Evolutionary conservation across 2,329 filamentous ascomycete species (phyloP).

Genomic region (Sarocladiaceae sp.): DNA sequence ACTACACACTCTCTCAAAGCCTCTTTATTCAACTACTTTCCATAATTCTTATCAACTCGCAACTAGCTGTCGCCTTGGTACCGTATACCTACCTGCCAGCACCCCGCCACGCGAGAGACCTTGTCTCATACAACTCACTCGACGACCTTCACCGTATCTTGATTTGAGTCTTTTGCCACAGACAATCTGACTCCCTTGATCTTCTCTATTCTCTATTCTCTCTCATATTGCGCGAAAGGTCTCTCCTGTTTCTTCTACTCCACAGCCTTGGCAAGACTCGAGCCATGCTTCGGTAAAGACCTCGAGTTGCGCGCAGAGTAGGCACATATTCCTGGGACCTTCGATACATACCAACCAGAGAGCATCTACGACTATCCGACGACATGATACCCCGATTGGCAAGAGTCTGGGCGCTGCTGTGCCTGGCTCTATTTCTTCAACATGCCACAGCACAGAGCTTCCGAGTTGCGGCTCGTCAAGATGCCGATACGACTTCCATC

Average conservation of each 20-base stretch:
- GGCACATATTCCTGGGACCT: neutral
- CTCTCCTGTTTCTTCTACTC: neutral
- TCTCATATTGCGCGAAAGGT: neutral
- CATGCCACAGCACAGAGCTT: conserved; percentile 27
- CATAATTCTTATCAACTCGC: neutral
- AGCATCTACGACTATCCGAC: conserved; percentile 7
- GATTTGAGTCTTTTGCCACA: too few species aligned
- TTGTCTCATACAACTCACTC: conserved; percentile 7
- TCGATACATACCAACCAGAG: neutral
- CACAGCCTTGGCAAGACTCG: too few species aligned
- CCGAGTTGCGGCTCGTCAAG: conserved; percentile 27
- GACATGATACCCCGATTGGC: conserved; percentile 28
- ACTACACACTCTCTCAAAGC: neutral
- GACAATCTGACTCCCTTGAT: neutral
- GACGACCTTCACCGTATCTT: too few species aligned
- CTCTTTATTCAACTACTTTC: neutral
- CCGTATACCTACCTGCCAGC: too few species aligned
- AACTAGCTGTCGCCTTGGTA: too few species aligned
- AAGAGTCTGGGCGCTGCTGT: conserved; percentile 31
- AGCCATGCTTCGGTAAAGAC: conserved; percentile 3
- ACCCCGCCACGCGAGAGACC: too few species aligned
- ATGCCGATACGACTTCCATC: conserved; percentile 15
- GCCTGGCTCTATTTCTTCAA: conserved; percentile 27
- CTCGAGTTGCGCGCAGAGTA: neutral
- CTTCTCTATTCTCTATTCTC: neutral